Evolutionary conservation across 2,329 filamentous ascomycete species (phyloP).

Genomic region (Pleomassaria siparia): DNA sequence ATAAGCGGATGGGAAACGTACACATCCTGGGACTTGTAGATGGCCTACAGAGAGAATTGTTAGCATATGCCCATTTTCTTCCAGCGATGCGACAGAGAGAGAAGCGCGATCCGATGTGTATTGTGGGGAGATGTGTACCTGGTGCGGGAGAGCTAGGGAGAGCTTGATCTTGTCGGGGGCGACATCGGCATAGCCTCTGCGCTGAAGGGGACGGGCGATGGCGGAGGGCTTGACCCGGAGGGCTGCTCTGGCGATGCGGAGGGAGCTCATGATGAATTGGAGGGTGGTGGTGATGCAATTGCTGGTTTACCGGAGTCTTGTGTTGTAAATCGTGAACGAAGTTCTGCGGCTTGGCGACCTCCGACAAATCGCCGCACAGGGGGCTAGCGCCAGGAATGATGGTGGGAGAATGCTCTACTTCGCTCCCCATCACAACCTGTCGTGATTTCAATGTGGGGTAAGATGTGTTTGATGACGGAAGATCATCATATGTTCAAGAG

Average conservation of each 20-base stretch:
- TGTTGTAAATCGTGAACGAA: conserved; percentile 1
- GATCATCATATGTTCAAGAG: no score
- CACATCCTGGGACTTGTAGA: conserved; percentile 72
- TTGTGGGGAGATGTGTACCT: conserved; percentile 66
- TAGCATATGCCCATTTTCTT: conserved; percentile 18
- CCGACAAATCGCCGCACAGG: background rate
- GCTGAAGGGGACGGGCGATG: conserved; percentile 74
- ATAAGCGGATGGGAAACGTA: conserved; percentile 50
- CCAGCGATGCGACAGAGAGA: background rate
- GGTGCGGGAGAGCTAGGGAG: conserved; percentile 94
- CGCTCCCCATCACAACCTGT: no score
- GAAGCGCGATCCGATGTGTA: background rate
- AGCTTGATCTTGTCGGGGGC: conserved; percentile 78
- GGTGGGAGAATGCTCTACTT: background rate
- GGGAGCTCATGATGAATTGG: conserved; percentile 75
- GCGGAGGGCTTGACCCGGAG: conserved; percentile 76
- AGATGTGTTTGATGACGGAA: no score
- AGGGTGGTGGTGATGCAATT: conserved; percentile 42
- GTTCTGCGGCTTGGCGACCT: background rate
- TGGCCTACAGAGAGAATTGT: conserved; percentile 52
- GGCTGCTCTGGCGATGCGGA: conserved; percentile 89
- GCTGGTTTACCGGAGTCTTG: conserved; percentile 31
- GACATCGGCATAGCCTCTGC: conserved; percentile 77
- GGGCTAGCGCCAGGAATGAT: background rate
- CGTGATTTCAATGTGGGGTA: no score